Base-by-base conservation (phyloP, 371 early-diverging fungal genomes). In the Lichtheimia ramosa region DNA sequence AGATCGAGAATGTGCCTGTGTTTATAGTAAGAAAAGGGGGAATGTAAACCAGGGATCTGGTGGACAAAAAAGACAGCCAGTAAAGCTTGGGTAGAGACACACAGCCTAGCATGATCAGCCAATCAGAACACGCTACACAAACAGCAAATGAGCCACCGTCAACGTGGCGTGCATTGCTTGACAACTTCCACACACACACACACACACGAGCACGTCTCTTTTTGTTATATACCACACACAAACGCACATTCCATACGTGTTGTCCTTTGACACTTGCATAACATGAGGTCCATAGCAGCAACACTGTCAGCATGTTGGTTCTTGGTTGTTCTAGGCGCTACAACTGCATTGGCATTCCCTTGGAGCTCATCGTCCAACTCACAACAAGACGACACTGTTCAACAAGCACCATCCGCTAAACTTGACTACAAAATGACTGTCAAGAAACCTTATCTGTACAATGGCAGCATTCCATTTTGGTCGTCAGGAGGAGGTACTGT, bases 401-500 rank as follows among this genome's bases (percentile, higher is more conserved):
- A n/a, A 1, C 50, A 34, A 40, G 66, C 72, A 34, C 73, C 73
- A 16, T 48, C 58, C 16, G 62, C 62, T 7, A 71, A 69, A 60
- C 76, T 81, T 59, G 91, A 91, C 71, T 91, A 85, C 66, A 86
- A 83, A 43, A 75, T 78, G 58, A 70, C 86, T 14, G 79, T 89
- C 63, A 89, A 89, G 69, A 71, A 77, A 65, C 89, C 89, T 10
- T 85, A 72, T 64, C 79, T 79, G 39, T 71, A 84, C 59, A 81
- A 85, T 48, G 66, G 68, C 3, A 69, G 68, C 3, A 64, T 88
- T 18, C 89, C 90, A 3, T 85, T 81, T 62, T 90, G 82, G 73
- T 69, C 71, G 21, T 57, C 64, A 25, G 64, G 71, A 21, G 86
- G 79, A 56, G 70, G 89, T 86, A 78, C 56, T 0, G 21, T 21